Percentiles rank a stretch among this genome's conserved stretches.
Conservation (phyloP, 2,329 filamentous ascomycete genomes). For the Cladosporium austrohemisphaericum region DNA sequence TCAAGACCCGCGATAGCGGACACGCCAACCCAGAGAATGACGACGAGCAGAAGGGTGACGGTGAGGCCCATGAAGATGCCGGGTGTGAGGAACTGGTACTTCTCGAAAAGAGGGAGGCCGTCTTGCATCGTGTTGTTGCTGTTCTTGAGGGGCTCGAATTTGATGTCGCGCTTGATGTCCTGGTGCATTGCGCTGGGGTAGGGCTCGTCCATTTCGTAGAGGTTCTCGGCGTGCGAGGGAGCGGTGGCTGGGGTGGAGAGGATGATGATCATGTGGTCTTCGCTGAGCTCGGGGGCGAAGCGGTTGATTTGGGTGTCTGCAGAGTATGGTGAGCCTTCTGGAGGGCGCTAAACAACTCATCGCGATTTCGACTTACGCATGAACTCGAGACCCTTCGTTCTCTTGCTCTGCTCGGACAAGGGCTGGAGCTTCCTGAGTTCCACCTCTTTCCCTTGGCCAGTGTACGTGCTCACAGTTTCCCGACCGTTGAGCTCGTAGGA, state of each 20-base stretch:
- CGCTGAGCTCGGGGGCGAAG: not conserved
- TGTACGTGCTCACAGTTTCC: not conserved
- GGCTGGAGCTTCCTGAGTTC: not conserved
- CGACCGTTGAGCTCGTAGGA: not conserved
- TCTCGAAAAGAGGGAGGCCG: constrained; percentile 69
- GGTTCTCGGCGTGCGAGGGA: constrained; percentile 20
- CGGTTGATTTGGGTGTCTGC: not conserved
- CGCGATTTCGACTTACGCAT: not conserved
- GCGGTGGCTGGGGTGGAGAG: constrained; percentile 4
- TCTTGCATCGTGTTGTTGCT: constrained; percentile 23
- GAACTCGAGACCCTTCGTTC: not conserved
- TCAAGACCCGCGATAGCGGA: constrained; percentile 73
- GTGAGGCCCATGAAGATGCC: constrained; percentile 86
- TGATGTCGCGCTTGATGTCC: constrained; percentile 67
- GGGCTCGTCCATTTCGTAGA: constrained; percentile 63
- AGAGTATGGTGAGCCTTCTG: not conserved
- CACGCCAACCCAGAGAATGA: constrained; percentile 75
- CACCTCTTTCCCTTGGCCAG: not conserved
- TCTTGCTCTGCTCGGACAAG: not conserved
- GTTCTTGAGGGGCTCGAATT: constrained; percentile 28
- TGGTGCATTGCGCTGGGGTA: constrained; percentile 62
- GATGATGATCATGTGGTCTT: constrained; percentile 17
- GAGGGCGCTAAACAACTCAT: not conserved
- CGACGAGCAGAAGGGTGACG: constrained; percentile 65
- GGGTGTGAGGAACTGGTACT: constrained; percentile 90